Conservation (phyloP, 176 grass and related monocot genomes). For the Phoenix roebelenii region DNA sequence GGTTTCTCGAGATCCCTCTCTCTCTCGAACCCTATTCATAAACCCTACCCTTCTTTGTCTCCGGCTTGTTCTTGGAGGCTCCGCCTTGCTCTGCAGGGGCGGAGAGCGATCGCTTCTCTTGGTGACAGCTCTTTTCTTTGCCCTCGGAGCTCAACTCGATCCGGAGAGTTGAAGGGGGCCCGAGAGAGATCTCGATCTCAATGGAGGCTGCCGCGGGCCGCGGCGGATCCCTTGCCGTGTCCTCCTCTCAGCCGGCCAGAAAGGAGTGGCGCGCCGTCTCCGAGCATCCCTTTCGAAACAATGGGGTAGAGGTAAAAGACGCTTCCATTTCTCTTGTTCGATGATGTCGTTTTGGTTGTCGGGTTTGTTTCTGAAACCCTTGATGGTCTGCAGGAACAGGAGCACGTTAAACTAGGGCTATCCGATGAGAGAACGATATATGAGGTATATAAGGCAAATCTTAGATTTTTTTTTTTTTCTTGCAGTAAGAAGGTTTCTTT, state of each 20-base stretch:
- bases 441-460: constrained; percentile 37
- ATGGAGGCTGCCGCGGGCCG: constrained; percentile 9
- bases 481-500: background rate
- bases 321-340: background rate
- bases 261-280: constrained; percentile 98
- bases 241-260: constrained; percentile 20
- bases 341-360: background rate
- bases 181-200: no score
- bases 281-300: constrained; percentile 48
- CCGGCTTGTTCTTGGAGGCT: no score
- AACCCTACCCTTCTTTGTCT: no score
- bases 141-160: no score
- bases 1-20: no score
- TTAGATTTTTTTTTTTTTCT: no score
- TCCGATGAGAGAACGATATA: constrained; percentile 63
- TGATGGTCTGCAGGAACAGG: constrained; percentile 29
- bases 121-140: no score
- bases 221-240: background rate
- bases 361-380: constrained; percentile 3
- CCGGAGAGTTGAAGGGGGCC: no score
- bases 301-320: constrained; percentile 55
- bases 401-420: constrained; percentile 45
- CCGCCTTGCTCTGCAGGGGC: no score
- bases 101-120: no score
- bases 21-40: no score